These are phyloP conservation scores for Cercospora nicotianae DNA, from an alignment of 2,329 filamentous ascomycete genomes.

Conservation along the genomic window DNA sequence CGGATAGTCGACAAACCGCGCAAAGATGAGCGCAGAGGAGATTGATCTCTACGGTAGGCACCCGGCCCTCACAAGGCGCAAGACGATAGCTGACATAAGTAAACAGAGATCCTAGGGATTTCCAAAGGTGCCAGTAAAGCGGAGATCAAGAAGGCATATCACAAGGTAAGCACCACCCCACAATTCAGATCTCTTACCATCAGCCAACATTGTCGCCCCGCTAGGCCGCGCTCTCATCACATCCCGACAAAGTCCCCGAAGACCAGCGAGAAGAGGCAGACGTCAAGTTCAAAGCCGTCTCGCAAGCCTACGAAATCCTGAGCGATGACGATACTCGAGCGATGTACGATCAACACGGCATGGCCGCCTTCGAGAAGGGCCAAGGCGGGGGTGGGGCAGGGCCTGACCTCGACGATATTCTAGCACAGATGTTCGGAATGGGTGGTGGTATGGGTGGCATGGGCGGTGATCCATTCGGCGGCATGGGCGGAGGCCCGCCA, in stretches of 20 bases:
- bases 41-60: constrained; percentile 58
- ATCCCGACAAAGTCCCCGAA: constrained; percentile 94
- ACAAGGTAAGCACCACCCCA: constrained; percentile 63
- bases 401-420: constrained; percentile 85
- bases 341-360: constrained; percentile 90
- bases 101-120: constrained; percentile 74
- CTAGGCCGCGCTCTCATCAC: constrained; percentile 66
- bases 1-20: neutral
- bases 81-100: constrained; percentile 33
- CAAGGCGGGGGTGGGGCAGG: constrained; percentile 65
- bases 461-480: constrained; percentile 41
- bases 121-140: constrained; percentile 68
- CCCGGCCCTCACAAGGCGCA: neutral
- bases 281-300: constrained; percentile 86
- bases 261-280: constrained; percentile 82
- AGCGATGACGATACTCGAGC: constrained; percentile 91
- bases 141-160: constrained; percentile 93
- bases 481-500: constrained; percentile 21
- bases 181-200: neutral
- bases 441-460: constrained; percentile 58
- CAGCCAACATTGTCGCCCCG: neutral
- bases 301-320: constrained; percentile 96
- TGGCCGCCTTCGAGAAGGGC: constrained; percentile 87
- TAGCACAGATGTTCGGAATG: constrained; percentile 83
- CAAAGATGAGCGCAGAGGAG: constrained; percentile 45